Base-by-base conservation (phyloP, 352 stramenopile species). In the Phytopythium montanum region DNA sequence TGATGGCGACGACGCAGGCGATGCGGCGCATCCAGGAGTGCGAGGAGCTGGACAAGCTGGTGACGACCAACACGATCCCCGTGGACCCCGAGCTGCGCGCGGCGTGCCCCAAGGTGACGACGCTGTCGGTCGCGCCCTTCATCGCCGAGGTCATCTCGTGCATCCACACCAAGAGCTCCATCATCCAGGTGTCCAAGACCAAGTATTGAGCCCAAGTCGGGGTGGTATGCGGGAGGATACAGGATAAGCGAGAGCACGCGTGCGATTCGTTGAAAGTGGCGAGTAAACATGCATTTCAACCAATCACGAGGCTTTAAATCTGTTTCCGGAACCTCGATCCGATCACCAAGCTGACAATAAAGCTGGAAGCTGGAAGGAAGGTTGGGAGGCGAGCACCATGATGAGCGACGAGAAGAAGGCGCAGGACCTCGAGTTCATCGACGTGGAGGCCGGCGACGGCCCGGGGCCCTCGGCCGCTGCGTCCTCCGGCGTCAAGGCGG, bases 111-210 rank as follows among this genome's bases (percentile, higher is more conserved):
- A 95, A 95, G 74, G 90, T 95, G 51, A 82, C 91, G 59, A 94
- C 82, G 67, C 70, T 95, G 26, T 93, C 83, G 14, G 86, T 95
- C 41, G 86, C 86, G 48, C 84, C 86, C 3, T 94, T 95, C 70
- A 90, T 95, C 63, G 86, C 86, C 52, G 84, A 95, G 70, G 82
- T 92, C 59, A 95, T 95, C 68, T 92, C 84, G 60, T 93, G 81
- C 67, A 95, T 93, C 63, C 86, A 95, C 76, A 87, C 65, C 45
- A 95, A 95, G 65, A 70, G 80, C 69, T 95, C 86, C 52, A 92
- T 94, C 60, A 87, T 89, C 62, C 82, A 92, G 61, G 72, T 89
- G 41, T 79, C 76, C 58, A 89, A 88, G 68, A 92, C 79, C 55
- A 92, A 92, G 65, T 92, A 80, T 65, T 59, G 52, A 68, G 19